phyloP scores from a whole-genome alignment of 2,329 filamentous ascomycete genomes.

The Chrysoporthe cubensis region DNA sequence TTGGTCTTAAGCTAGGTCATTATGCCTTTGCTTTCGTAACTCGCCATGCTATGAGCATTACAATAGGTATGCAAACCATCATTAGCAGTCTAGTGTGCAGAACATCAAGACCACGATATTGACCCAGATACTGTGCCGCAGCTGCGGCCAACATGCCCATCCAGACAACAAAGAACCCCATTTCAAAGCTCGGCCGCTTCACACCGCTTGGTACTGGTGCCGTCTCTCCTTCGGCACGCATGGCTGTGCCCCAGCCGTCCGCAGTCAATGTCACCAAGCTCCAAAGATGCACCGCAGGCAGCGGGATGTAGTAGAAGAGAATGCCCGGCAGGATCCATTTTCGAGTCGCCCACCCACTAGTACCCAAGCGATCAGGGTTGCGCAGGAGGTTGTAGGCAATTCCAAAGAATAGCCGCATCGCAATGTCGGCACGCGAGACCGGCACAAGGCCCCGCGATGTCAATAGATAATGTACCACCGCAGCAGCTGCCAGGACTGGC shows the following conservation, averaged over 20 bases:
- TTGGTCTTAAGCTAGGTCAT: neutral
- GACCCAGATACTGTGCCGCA: slow-evolving; percentile 20
- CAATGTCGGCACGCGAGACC: slow-evolving; percentile 36
- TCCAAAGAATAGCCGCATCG: slow-evolving; percentile 35
- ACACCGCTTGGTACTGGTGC: slow-evolving; percentile 31
- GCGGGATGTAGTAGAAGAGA: slow-evolving; percentile 40
- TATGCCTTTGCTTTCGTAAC: slow-evolving; percentile 2
- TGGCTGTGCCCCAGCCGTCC: slow-evolving; percentile 42
- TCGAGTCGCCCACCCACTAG: slow-evolving; percentile 21
- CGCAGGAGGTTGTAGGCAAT: slow-evolving; percentile 38
- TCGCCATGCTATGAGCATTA: slow-evolving; percentile 4
- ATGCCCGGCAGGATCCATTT: slow-evolving; percentile 35
- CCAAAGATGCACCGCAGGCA: slow-evolving; percentile 41
- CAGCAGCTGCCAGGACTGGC: slow-evolving; percentile 36
- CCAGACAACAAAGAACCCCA: slow-evolving; percentile 38
- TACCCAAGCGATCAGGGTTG: slow-evolving; percentile 34
- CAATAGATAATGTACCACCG: slow-evolving; percentile 36
- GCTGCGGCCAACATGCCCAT: slow-evolving; percentile 37
- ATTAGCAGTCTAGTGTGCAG: slow-evolving; percentile 13
- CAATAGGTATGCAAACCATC: neutral
- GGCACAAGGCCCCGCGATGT: slow-evolving; percentile 33
- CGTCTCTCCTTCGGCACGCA: slow-evolving; percentile 37
- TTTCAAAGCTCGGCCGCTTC: slow-evolving; percentile 33
- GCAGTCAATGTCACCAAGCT: slow-evolving; percentile 39
- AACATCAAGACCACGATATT: neutral